A percentile compares a stretch with the other conserved stretches of the same genome.
Conservation (phyloP, 2,329 filamentous ascomycete genomes). For the Chaetothyriales sp. region DNA sequence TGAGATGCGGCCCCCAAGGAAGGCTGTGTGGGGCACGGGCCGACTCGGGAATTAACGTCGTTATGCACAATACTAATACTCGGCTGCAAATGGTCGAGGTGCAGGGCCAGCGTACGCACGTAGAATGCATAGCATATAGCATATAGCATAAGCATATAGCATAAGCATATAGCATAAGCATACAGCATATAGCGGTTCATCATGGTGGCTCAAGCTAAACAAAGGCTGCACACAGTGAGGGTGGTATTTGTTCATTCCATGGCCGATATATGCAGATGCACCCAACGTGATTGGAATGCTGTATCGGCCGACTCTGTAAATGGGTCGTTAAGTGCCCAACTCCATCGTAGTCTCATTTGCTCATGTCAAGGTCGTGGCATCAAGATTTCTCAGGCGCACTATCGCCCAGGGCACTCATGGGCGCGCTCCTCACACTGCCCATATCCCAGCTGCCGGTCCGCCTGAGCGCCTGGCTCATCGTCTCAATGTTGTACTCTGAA, state of each 20-base stretch:
- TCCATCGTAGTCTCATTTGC: not conserved
- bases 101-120: too few species aligned
- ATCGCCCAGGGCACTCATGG: conserved; percentile 22
- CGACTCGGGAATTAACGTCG: too few species aligned
- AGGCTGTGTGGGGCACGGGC: too few species aligned
- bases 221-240: not conserved
- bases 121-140: too few species aligned
- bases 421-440: conserved; percentile 25
- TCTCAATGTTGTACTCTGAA: conserved; percentile 72
- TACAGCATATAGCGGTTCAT: not conserved
- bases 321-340: not conserved
- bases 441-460: conserved; percentile 76
- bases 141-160: too few species aligned
- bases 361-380: not conserved
- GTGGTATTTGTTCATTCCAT: not conserved
- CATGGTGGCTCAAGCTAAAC: not conserved
- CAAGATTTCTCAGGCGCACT: conserved; percentile 14
- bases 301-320: not conserved
- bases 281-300: not conserved
- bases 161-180: too few species aligned
- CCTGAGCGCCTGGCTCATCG: conserved; percentile 77
- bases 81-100: too few species aligned
- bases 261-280: not conserved
- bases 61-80: too few species aligned
- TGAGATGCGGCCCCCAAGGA: too few species aligned